Percentiles rank a stretch among this genome's conserved stretches.
These are phyloP conservation scores for Trypanosoma scelopori DNA, from an alignment of 208 protist genomes.

Conservation along the genomic window DNA sequence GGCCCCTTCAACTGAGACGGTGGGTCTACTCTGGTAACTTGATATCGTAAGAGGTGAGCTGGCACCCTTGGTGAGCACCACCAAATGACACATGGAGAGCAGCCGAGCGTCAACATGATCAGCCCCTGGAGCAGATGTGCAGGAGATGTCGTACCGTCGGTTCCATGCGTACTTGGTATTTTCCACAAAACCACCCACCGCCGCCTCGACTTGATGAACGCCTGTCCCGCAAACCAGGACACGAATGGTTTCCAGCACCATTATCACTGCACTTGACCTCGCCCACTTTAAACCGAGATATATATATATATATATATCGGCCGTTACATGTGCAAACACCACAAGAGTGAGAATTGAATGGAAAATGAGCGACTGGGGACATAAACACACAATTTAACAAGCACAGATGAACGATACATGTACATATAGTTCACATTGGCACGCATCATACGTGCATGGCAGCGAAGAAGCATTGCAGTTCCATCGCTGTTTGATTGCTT, in stretches of 20 bases:
- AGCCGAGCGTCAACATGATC: constrained; percentile 58
- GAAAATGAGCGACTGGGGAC: no score
- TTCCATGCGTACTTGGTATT: constrained; percentile 77
- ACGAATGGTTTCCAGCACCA: constrained; percentile 24
- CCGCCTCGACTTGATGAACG: constrained; percentile 46
- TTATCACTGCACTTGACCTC: background rate
- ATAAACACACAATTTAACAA: no score
- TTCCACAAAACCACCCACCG: constrained; percentile 51
- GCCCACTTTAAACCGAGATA: background rate
- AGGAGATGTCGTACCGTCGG: constrained; percentile 61
- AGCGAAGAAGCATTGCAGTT: no score
- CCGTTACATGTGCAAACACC: background rate
- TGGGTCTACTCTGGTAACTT: constrained; percentile 51
- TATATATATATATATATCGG: background rate
- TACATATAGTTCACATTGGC: no score
- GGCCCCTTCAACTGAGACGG: constrained; percentile 51
- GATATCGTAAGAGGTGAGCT: constrained; percentile 25
- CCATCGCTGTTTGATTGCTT: no score
- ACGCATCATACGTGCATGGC: no score
- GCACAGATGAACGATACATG: no score
- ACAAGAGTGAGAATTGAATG: background rate
- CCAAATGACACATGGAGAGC: constrained; percentile 54
- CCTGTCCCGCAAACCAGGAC: constrained; percentile 76
- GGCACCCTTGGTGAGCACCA: constrained; percentile 68
- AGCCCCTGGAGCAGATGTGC: constrained; percentile 47